phyloP scores from a whole-genome alignment of 257 asterid genomes.

The Plantago major region DNA sequence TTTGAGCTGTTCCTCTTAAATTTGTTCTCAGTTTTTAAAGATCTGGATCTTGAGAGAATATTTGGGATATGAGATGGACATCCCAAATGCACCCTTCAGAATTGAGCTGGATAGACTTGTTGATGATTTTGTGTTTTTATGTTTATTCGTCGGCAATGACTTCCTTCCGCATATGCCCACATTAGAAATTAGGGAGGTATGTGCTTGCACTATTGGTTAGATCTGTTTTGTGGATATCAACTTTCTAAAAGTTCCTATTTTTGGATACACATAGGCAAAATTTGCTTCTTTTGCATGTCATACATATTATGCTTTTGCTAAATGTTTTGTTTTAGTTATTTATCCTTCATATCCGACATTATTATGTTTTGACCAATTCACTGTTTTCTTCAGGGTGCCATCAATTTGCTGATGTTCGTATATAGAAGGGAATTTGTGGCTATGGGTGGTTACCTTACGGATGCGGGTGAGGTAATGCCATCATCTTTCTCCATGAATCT shows the following conservation, averaged over 20 bases:
- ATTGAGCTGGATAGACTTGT: constrained; percentile 87
- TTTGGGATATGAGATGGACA: constrained; percentile 74
- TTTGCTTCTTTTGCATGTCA: constrained; percentile 8
- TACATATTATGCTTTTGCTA: constrained; percentile 6
- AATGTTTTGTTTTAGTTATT: constrained; percentile 4
- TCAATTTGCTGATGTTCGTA: constrained; percentile 76
- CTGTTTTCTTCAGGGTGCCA: constrained; percentile 70
- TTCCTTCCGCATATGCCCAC: constrained; percentile 99
- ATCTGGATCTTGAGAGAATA: constrained; percentile 92
- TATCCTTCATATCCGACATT: constrained; percentile 12
- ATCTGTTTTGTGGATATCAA: constrained; percentile 14
- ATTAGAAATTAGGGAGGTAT: constrained; percentile 94
- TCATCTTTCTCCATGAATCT: constrained; percentile 13
- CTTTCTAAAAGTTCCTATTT: background rate
- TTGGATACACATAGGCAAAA: constrained; percentile 12
- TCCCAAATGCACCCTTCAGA: constrained; percentile 62
- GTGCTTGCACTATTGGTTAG: constrained; percentile 14
- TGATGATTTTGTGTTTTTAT: constrained; percentile 92
- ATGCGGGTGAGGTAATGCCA: constrained; percentile 95
- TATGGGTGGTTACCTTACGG: constrained; percentile 98
- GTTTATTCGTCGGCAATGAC: constrained; percentile 97
- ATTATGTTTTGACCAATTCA: constrained; percentile 15
- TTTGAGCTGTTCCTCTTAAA: constrained; percentile 14
- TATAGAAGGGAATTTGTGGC: constrained; percentile 83
- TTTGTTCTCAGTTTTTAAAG: constrained; percentile 65